phyloP scores from a whole-genome alignment of 2,329 filamentous ascomycete species.

The Microdochium nivale region DNA sequence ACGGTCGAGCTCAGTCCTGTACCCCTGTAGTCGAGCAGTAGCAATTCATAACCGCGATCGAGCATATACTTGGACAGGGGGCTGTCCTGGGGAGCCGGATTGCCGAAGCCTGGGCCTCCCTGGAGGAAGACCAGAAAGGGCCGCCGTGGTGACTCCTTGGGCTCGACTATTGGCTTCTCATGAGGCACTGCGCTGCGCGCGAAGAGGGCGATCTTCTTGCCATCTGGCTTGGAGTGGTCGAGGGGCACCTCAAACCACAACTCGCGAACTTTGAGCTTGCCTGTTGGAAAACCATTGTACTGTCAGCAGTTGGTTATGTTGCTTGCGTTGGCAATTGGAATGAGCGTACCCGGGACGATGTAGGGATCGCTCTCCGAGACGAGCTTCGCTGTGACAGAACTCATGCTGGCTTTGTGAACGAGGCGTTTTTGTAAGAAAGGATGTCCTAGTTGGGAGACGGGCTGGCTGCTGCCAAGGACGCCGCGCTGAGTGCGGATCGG shows the following conservation, averaged over 20 bases:
- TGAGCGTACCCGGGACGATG: constrained; percentile 21
- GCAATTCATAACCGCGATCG: constrained; percentile 72
- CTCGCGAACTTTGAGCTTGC: constrained; percentile 68
- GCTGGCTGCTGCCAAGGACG: not conserved
- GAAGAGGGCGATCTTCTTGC: constrained; percentile 64
- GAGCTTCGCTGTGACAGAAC: constrained; percentile 6
- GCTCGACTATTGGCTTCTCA: constrained; percentile 49
- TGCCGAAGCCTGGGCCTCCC: constrained; percentile 78
- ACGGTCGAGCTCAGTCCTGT: constrained; percentile 80
- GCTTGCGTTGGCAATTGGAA: constrained; percentile 10
- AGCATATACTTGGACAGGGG: constrained; percentile 63
- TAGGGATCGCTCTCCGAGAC: constrained; percentile 30
- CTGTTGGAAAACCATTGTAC: constrained; percentile 41
- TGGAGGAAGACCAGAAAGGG: constrained; percentile 68
- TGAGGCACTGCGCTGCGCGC: constrained; percentile 63
- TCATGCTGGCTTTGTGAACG: not conserved
- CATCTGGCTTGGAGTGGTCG: constrained; percentile 58
- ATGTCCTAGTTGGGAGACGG: not conserved
- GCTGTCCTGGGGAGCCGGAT: constrained; percentile 64
- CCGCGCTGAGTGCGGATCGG: not conserved
- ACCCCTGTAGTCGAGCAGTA: constrained; percentile 86
- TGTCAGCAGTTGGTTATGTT: constrained; percentile 7
- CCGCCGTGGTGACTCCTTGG: constrained; percentile 28
- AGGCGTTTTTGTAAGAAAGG: not conserved
- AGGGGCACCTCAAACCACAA: constrained; percentile 81